phyloP scores from a whole-genome alignment of 495 filamentous ascomycete genomes.

The Pseudevernia furfuracea region DNA sequence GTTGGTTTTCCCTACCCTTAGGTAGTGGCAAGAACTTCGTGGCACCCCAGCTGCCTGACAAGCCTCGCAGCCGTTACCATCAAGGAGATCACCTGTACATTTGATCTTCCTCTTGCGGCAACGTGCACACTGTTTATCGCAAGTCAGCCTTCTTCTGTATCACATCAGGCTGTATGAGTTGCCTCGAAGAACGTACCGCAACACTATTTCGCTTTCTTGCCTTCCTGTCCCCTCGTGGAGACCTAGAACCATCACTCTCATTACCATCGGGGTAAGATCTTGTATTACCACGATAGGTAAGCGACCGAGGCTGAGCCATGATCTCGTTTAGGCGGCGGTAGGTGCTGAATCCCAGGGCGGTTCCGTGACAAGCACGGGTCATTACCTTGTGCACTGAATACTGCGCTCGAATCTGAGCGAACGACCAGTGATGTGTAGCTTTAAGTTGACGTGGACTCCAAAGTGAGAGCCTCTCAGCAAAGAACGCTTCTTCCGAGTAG shows the following conservation, averaged over 20 bases:
- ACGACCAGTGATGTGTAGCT: background rate
- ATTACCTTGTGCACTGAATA: slow-evolving; percentile 7
- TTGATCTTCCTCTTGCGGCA: slow-evolving; percentile 94
- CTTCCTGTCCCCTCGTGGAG: slow-evolving; percentile 17
- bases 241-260: slow-evolving; percentile 12
- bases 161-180: background rate
- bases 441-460: background rate
- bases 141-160: slow-evolving; percentile 16
- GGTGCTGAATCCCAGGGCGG: background rate
- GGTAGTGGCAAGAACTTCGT: slow-evolving; percentile 56
- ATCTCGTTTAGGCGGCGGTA: slow-evolving; percentile 9
- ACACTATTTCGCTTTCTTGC: slow-evolving; percentile 53
- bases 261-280: slow-evolving; percentile 14
- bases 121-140: slow-evolving; percentile 60
- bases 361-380: slow-evolving; percentile 13
- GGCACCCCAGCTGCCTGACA: slow-evolving; percentile 67
- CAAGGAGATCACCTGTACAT: slow-evolving; percentile 79
- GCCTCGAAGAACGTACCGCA: slow-evolving; percentile 49
- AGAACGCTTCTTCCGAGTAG: background rate
- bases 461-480: background rate
- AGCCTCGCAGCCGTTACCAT: slow-evolving; percentile 70
- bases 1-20: slow-evolving; percentile 52
- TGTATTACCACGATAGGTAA: slow-evolving; percentile 12
- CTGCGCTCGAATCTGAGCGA: background rate
- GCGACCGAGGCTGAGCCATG: slow-evolving; percentile 12